Evolutionary conservation across 2,329 filamentous ascomycete species (phyloP).

Genomic region (Aspergillus pseudotamarii): DNA sequence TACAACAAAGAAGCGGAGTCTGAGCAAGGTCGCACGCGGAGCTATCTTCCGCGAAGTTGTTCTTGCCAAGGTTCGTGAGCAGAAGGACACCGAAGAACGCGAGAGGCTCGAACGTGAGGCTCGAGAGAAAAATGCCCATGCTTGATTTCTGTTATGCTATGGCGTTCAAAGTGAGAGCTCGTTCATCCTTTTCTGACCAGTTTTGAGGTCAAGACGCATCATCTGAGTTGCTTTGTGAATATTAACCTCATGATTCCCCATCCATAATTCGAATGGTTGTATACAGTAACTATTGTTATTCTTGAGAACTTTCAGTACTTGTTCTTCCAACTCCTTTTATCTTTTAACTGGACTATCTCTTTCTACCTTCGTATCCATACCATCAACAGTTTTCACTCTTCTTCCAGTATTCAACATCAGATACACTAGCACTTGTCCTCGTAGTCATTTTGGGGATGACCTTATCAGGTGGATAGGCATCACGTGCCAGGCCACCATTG

Average conservation of each 20-base stretch:
- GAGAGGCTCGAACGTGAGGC: constrained; percentile 67
- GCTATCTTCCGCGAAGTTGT: constrained; percentile 94
- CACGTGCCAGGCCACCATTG: constrained; percentile 13
- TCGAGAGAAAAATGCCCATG: constrained; percentile 40
- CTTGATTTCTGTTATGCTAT: constrained; percentile 13
- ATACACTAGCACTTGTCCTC: not conserved
- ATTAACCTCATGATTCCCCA: constrained; percentile 38
- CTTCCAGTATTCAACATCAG: not conserved
- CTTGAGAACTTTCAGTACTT: not conserved
- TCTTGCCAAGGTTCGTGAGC: constrained; percentile 87
- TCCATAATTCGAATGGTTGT: constrained; percentile 15
- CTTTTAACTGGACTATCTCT: not conserved
- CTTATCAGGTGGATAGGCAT: constrained; percentile 1
- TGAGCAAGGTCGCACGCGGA: constrained; percentile 62
- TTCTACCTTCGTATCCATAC: not conserved
- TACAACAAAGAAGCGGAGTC: constrained; percentile 52
- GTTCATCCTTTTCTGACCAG: not conserved
- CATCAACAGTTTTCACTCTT: not conserved
- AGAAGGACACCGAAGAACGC: constrained; percentile 82
- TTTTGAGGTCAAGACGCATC: constrained; percentile 11
- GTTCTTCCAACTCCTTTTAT: not conserved
- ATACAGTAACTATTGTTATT: constrained; percentile 3
- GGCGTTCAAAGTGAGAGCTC: constrained; percentile 6
- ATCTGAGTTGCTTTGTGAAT: constrained; percentile 28
- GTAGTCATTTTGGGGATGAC: not conserved